Evolutionary conservation across 257 asterid genomes (phyloP), one percentile per base, ranked within the genome.

Genomic region (Ocimum tenuiflorum): DNA sequence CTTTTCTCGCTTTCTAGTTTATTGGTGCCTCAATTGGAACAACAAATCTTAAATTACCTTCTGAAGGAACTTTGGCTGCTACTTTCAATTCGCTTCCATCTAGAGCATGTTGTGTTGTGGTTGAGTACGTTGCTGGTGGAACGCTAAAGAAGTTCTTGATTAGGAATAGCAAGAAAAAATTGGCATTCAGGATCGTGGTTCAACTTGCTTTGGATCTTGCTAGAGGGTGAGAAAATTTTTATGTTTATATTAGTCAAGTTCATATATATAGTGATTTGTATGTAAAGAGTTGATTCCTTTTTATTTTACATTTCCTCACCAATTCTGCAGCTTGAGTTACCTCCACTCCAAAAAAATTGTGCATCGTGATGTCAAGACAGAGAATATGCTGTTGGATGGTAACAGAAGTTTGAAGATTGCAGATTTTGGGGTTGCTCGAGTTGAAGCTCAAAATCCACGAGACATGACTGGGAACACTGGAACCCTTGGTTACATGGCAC

Each of bases 381-480:
- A 84, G 71, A 81, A 84, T 61, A 84, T 84, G 90, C 20, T 84
- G 77, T 52, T 81, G 29, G 73, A 75, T 43, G n/a, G 19, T 31
- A 35, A 48, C 43, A 55, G 79, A 72, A 81, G 70, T 38, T 65
- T 84, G 46, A 84, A 79, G 73, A 84, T 84, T 3, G 89, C 89
- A 2, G 87, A 81, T 57, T 84, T 84, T 70, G 90, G 87, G 3
- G 85, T 81, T 70, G 85, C 90, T 65, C 78, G 90, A 29, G 76
- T 84, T 41, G 87, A 84, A 73, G 90, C 90, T 68, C 90, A 84
- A 65, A 81, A 84, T 75, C 87, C 84, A 0, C 68, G 82, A 74
- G 90, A 84, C 72, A 84, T 81, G 87, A 84, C 89, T 4, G 89
- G 85, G 45, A 81, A 79, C 73, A 81, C 87, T 7, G 90, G 90